Evolutionary conservation across 129 eudicot species (phyloP), one percentile per base, ranked within the genome.

Genomic region (Flaveria robusta): DNA sequence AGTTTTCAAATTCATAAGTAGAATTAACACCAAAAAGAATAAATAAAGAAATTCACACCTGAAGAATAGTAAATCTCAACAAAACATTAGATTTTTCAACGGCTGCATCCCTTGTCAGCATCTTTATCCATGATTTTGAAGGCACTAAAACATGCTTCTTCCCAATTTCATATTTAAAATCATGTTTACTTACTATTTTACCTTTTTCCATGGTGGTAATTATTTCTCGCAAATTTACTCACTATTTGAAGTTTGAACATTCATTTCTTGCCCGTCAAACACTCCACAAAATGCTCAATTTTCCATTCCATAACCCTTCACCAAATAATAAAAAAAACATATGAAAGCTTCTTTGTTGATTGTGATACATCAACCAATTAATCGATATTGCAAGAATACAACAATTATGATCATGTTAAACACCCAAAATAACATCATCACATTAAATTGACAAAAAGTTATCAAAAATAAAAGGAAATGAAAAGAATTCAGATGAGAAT

Each of bases 231-330:
- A 22, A 88, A 66, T 70, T 81, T 88, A 73, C 97, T 91, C 63
- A 88, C 90, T 13, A 74, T 31, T 31, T 31, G 7, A 31, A 31
- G 37, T 62, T 41, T 93, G 93, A 55, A 96, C 97, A 76, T 85
- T 85, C 31, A 73, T 64, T 51, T 97, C 98, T 70, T 91, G 97
- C 64, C 98, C 98, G 81, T 93, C 98, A 79, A 90, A 93, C 1
- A 93, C 93, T 58, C 86, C 98, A 50, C 90, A 74, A 24, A 90
- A 83, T 16, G 71, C 87, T 72, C 96, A 91, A 76, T 85, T 77
- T 41, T 88, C 87, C 72, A 73, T 74, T 74, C 97, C 98, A 88
- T 88, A 90, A 37, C 92, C 98, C 98, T 90, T 81, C 71, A 74
- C 42, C 27, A 86, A 54, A 42, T 39, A 9, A 29, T 31, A 56